These are phyloP conservation scores for Lyophyllum atratum DNA, from an alignment of 768 basidiomycete genomes.

Conservation along the genomic window DNA sequence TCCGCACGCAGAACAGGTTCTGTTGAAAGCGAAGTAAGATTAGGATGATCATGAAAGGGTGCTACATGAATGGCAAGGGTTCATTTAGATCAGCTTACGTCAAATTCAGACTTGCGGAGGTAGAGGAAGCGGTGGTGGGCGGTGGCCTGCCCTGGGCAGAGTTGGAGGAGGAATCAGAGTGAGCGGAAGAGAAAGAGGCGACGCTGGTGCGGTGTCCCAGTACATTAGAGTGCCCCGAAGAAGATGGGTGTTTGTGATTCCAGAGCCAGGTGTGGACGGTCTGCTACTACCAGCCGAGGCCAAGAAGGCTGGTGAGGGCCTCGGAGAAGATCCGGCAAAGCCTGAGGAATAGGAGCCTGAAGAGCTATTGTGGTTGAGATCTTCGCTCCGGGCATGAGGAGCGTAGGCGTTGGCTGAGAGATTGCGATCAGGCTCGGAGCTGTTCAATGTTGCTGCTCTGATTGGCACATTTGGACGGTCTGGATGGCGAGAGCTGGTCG, in stretches of 20 bases:
- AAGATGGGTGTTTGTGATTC: slow-evolving; percentile 48
- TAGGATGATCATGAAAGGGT: slow-evolving; percentile 21
- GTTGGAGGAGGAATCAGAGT: slow-evolving; percentile 52
- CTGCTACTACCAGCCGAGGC: slow-evolving; percentile 47
- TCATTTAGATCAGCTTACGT: slow-evolving; percentile 47
- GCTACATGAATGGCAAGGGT: slow-evolving; percentile 5
- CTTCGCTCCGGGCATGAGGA: slow-evolving; percentile 68
- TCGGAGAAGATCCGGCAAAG: slow-evolving; percentile 38
- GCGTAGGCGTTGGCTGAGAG: slow-evolving; percentile 35
- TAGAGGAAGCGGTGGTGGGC: slow-evolving; percentile 55
- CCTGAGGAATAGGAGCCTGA: slow-evolving; percentile 27
- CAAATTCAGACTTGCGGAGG: slow-evolving; percentile 56
- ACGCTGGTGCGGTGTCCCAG: slow-evolving; percentile 46
- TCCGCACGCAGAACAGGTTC: slow-evolving; percentile 76
- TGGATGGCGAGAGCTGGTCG: slow-evolving; percentile 37
- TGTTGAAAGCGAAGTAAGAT: slow-evolving; percentile 34
- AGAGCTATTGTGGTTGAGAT: slow-evolving; percentile 57
- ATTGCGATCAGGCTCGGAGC: slow-evolving; percentile 56
- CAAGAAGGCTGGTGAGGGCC: slow-evolving; percentile 48
- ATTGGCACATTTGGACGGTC: slow-evolving; percentile 59
- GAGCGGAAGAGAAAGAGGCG: slow-evolving; percentile 53
- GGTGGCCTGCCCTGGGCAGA: slow-evolving; percentile 43
- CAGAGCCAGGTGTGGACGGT: slow-evolving; percentile 59
- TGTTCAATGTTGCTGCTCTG: slow-evolving; percentile 65
- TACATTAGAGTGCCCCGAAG: slow-evolving; percentile 54